Conservation (phyloP, 2,329 filamentous ascomycete species). For the Rosellinia necatrix region DNA sequence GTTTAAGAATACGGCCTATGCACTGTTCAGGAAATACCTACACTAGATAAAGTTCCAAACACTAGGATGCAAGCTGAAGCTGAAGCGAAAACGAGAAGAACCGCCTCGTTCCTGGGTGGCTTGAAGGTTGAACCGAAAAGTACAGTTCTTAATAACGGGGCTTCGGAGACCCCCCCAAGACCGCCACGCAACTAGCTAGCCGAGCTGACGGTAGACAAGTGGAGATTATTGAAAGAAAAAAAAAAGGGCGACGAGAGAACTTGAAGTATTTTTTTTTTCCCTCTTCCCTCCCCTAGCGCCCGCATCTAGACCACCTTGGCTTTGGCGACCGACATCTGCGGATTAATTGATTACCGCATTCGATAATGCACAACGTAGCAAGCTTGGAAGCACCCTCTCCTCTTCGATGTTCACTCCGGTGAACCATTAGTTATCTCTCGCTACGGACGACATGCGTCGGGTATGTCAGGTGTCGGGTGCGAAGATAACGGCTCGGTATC, state of each 20-base stretch:
- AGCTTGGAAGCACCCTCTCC: not conserved
- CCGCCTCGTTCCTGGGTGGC: constrained; percentile 17
- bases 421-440: too few species aligned
- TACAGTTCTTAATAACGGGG: too few species aligned
- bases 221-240: constrained; percentile 3
- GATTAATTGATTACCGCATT: not conserved
- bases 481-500: too few species aligned
- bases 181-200: constrained; percentile 3
- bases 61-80: constrained; percentile 12
- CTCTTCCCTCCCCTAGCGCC: not conserved
- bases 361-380: not conserved
- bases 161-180: too few species aligned
- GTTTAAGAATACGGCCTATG: too few species aligned
- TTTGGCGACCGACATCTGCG: not conserved
- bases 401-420: too few species aligned
- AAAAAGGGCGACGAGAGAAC: not conserved
- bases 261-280: not conserved
- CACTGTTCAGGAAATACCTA: too few species aligned
- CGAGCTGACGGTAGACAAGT: constrained; percentile 14
- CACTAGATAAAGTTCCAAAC: too few species aligned
- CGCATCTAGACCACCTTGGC: constrained; percentile 1
- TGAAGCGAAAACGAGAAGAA: constrained; percentile 15
- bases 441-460: too few species aligned
- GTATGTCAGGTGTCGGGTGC: not conserved
- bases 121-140: constrained; percentile 1